phyloP scores from a whole-genome alignment of 2,329 filamentous ascomycete species.

The Hypoxylon sp. region DNA sequence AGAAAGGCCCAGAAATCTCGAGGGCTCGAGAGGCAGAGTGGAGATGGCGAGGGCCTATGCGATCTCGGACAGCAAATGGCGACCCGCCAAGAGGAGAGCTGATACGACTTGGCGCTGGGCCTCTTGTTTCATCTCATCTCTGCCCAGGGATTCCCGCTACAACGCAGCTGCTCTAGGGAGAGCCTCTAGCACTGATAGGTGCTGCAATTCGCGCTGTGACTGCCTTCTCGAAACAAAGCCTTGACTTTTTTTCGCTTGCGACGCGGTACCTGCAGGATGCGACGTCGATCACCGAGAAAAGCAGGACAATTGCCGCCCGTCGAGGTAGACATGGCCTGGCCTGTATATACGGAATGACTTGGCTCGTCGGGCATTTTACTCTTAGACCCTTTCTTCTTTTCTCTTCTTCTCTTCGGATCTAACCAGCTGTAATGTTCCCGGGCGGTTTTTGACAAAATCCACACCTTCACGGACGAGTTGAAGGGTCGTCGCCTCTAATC shows the following conservation, averaged over 20 bases:
- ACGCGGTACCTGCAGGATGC: conserved; percentile 16
- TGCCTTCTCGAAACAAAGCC: conserved; percentile 3
- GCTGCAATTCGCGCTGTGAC: not conserved
- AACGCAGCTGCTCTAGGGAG: not conserved
- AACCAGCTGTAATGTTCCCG: conserved; percentile 22
- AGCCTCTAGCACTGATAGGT: conserved; percentile 17
- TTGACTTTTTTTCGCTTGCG: conserved; percentile 7
- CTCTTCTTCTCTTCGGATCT: conserved; percentile 10
- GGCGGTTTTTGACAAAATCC: conserved; percentile 28
- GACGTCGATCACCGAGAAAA: conserved; percentile 19
- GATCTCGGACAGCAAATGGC: too few species aligned
- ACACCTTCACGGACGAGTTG: conserved; percentile 32
- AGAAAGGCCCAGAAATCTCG: not conserved
- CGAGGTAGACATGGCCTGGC: too few species aligned
- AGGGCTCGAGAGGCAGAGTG: too few species aligned
- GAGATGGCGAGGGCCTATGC: conserved; percentile 14
- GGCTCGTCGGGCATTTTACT: too few species aligned
- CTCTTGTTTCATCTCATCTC: conserved; percentile 33
- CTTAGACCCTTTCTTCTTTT: conserved; percentile 2
- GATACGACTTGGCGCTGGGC: conserved; percentile 32
- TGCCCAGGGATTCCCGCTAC: conserved; percentile 9
- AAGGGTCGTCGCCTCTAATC: conserved; percentile 23
- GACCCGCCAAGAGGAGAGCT: conserved; percentile 28
- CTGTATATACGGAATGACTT: too few species aligned
- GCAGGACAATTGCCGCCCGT: too few species aligned